These are phyloP conservation scores for Penicillium paradoxum DNA, from an alignment of 495 filamentous ascomycete species.

Conservation along the genomic window DNA sequence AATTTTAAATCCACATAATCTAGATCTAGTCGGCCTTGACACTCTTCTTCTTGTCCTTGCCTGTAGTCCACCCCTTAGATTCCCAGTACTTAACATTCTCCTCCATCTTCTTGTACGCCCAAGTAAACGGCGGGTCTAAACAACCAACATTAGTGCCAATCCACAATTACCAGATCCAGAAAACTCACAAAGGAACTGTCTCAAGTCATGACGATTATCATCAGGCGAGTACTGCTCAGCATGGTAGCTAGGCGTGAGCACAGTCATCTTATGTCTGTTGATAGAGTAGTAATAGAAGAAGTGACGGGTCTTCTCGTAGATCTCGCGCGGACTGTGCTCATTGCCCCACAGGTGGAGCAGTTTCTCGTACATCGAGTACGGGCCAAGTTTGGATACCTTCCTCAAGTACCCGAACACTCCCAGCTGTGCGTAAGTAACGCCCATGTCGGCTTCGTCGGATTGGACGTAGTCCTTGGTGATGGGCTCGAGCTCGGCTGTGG, in stretches of 20 bases:
- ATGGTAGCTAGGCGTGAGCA: constrained; percentile 57
- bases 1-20: background rate
- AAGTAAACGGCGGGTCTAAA: constrained; percentile 34
- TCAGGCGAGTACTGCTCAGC: constrained; percentile 54
- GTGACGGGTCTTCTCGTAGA: constrained; percentile 57
- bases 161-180: background rate
- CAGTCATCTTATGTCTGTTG: constrained; percentile 66
- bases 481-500: constrained; percentile 82
- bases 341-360: constrained; percentile 67
- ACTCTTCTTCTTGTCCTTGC: constrained; percentile 38
- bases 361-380: constrained; percentile 64
- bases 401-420: constrained; percentile 59
- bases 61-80: constrained; percentile 33
- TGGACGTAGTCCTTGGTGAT: constrained; percentile 54
- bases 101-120: constrained; percentile 42
- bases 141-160: background rate
- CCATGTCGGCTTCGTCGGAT: constrained; percentile 72
- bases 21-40: constrained; percentile 33
- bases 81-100: constrained; percentile 39
- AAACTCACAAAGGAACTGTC: constrained; percentile 50
- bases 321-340: constrained; percentile 39
- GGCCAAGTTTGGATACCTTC: constrained; percentile 68
- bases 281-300: constrained; percentile 33
- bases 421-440: constrained; percentile 52
- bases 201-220: constrained; percentile 64